These are phyloP conservation scores for Solanum corneliomulleri DNA, from an alignment of 257 asterid genomes.

Conservation along the genomic window DNA sequence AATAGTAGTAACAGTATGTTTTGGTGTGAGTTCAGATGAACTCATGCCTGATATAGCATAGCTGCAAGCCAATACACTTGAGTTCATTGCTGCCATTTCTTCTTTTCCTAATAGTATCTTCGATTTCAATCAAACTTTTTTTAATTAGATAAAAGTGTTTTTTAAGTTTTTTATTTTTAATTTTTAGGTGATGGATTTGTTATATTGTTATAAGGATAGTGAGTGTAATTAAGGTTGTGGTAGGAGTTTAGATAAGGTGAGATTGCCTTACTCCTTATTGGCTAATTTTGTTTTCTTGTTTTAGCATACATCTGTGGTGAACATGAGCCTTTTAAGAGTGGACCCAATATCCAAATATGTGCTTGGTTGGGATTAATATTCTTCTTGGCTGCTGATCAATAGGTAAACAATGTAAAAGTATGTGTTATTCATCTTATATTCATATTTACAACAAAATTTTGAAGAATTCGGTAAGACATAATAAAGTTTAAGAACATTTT, in stretches of 20 bases:
- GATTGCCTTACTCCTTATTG: constrained; percentile 74
- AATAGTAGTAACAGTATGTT: constrained; percentile 20
- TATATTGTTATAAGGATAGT: constrained; percentile 15
- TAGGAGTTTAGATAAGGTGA: constrained; percentile 97
- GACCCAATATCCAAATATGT: background rate
- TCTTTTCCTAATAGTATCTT: background rate
- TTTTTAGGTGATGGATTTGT: constrained; percentile 1
- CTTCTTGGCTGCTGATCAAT: background rate
- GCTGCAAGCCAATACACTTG: constrained; percentile 71
- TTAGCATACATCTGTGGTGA: background rate
- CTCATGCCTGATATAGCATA: constrained; percentile 45
- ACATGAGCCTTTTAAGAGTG: background rate
- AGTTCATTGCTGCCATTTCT: constrained; percentile 72
- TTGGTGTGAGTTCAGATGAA: constrained; percentile 39
- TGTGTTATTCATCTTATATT: no score
- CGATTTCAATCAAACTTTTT: background rate
- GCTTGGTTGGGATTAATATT: background rate
- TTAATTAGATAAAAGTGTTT: background rate
- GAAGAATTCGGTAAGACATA: no score
- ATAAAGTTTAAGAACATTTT: no score
- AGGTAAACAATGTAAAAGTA: background rate
- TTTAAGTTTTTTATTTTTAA: background rate
- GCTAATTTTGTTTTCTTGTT: constrained; percentile 13
- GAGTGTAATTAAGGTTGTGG: constrained; percentile 46
- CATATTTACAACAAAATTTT: no score